Conservation (phyloP, 2,329 filamentous ascomycete species). For the Talaromyces rugulosus region DNA sequence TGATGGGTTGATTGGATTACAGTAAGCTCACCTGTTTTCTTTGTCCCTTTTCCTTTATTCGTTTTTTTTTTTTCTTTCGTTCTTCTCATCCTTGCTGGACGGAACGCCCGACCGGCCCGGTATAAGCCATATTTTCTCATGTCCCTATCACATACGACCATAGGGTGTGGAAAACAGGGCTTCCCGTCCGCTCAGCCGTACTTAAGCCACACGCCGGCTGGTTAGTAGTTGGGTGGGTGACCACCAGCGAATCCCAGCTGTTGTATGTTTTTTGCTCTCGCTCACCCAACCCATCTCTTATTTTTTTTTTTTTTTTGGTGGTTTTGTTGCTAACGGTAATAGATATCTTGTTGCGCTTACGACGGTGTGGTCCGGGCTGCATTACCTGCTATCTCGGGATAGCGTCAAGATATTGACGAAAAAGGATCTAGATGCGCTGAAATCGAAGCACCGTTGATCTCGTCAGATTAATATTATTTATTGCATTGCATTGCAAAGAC, state of each 20-base stretch:
- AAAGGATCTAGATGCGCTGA: slow-evolving; percentile 41
- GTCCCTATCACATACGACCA: slow-evolving; percentile 37
- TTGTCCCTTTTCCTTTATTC: slow-evolving; percentile 8
- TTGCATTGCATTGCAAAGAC: too few relatives aligned
- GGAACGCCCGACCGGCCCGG: neutral
- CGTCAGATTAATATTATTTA: too few relatives aligned
- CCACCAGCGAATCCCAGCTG: slow-evolving; percentile 46
- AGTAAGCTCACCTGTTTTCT: slow-evolving; percentile 30
- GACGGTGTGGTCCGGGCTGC: slow-evolving; percentile 88
- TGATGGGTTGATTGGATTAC: slow-evolving; percentile 57
- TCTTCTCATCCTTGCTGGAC: neutral
- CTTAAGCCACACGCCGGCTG: slow-evolving; percentile 46
- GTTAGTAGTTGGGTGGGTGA: slow-evolving; percentile 49
- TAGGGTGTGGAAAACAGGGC: slow-evolving; percentile 46
- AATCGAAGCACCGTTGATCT: neutral
- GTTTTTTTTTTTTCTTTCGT: neutral
- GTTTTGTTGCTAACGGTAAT: neutral
- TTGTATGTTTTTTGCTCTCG: slow-evolving; percentile 37
- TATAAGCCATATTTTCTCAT: slow-evolving; percentile 9
- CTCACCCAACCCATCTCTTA: neutral
- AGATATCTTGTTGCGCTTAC: slow-evolving; percentile 84
- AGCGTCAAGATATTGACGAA: slow-evolving; percentile 77
- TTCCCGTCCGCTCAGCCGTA: slow-evolving; percentile 48
- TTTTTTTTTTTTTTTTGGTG: slow-evolving; percentile 1
- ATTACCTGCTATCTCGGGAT: slow-evolving; percentile 86